Base-by-base conservation (phyloP, 495 filamentous ascomycete genomes). In the Talaromyces trachyspermus region DNA sequence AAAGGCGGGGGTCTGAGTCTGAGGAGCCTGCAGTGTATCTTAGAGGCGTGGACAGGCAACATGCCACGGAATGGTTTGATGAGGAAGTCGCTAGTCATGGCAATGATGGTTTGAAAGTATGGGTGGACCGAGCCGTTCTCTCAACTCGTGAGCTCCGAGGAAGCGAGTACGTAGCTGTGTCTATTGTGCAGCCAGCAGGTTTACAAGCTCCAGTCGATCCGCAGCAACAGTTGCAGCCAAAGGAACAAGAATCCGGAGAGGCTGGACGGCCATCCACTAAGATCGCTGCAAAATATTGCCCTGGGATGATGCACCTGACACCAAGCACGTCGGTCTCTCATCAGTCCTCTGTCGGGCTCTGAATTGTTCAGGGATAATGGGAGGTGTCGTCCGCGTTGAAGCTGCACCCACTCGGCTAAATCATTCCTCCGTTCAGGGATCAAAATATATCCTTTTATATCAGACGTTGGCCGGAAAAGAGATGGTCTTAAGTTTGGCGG, bases 261-360 rank as follows among this genome's bases (percentile, higher is more conserved):
- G 70, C 77, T 43, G 70, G 82, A 12, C 74, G 79, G 52, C 68
- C 82, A 5, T 70, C 86, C 0, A 68, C 75, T 1, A 92, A 81
- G 52, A 62, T 97, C 4, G 75, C 96, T 14, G 90, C 90, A 80
- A 77, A 42, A 56, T 95, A 4, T 60, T 77, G 39, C 64, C 77
- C 1, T 98, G 94, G 94, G 79, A 89, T 26, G 85, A 94, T 56
- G 86, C 89, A 0, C 90, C 91, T 3, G 86, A 94, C 55, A 78
- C 75, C 20, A 78, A 80, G 41, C 88, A 91, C 48, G 75, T 75
- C 49, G 85, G 84, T 14, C 72, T 97, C 24, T 96, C 92, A 10
- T 75, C 81, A 2, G 58, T 81, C 3, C 65, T 98, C 6, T 89
- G 85, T 56, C 76, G 77, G 5, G 74, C 82, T 3, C 74, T 98